These are phyloP conservation scores for Bryoglossum gracile DNA, from an alignment of 495 filamentous ascomycete genomes.

Conservation along the genomic window DNA sequence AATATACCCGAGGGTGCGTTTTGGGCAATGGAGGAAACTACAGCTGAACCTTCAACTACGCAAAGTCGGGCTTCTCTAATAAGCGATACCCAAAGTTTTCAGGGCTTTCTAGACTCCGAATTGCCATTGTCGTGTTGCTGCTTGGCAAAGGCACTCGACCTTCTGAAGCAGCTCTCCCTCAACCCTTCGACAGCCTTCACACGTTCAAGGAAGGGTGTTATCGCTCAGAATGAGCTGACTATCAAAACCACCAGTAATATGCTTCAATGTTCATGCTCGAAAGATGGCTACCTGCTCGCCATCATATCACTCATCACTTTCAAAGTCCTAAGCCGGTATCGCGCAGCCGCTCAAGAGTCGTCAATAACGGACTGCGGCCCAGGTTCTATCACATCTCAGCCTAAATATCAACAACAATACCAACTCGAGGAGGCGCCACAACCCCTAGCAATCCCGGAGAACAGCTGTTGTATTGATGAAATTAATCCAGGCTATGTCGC, in stretches of 20 bases:
- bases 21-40: too few species aligned
- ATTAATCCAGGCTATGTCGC: conserved; percentile 26
- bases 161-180: conserved; percentile 1
- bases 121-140: conserved; percentile 7
- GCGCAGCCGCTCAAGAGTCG: background rate
- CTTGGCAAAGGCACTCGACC: background rate
- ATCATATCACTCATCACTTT: conserved; percentile 9
- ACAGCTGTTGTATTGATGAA: conserved; percentile 20
- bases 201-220: background rate
- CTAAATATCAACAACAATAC: too few species aligned
- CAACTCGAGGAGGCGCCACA: background rate
- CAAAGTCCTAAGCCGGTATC: conserved; percentile 6
- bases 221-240: conserved; percentile 2
- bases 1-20: too few species aligned
- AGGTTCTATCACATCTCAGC: too few species aligned
- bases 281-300: conserved; percentile 8
- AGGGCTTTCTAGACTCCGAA: background rate
- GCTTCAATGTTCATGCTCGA: conserved; percentile 6
- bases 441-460: background rate
- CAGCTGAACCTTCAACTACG: background rate
- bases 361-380: background rate
- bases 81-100: background rate
- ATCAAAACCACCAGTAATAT: conserved; percentile 13
- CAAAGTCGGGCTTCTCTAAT: background rate
- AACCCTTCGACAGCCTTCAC: background rate